Evolutionary conservation across 768 basidiomycete genomes (phyloP), one percentile per base, ranked within the genome.

Genomic region (Gloeopeniophorella convolvens): DNA sequence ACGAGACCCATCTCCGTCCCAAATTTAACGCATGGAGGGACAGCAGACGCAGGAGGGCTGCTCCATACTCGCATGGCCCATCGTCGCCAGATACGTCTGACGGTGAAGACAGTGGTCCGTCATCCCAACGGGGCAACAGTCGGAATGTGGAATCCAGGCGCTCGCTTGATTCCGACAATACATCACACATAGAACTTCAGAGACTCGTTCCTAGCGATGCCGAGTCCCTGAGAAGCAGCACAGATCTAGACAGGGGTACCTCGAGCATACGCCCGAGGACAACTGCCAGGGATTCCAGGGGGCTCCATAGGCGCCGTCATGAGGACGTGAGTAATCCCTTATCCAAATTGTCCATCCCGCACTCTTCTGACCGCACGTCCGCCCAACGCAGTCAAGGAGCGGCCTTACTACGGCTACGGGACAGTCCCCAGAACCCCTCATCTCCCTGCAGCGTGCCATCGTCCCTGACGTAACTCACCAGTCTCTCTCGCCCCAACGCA

Each of bases 1-100:
- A 52, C 8, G 57, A 58, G 21, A 55, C 55, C 18, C 55, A 58
- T 42, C 24, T 58, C 12, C 45, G 55, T 45, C 57, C 57, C 5
- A 52, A 6, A 26, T 2, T 43, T 28, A 16, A 40, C 11, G 47
- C 50, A 21, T 58, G 57, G 57, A 33, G 16, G 37, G 55, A 57
- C 21, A 41, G 34, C 21, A 27, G 15, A 33, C 42, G 50, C 43
- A 34, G 42, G 35, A 51, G 13, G 33, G 48, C 48, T 27, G 36
- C 36, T 45, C 39, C 45, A 23, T 47, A 42, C n/a, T 13, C 15
- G 23, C 49, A 28, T 30, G 42, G 13, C 24, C 46, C 5, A 36
- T 40, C 56, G 6, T 18, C 42, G 8, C 16, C 48, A n/a, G n/a
- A n/a, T 3, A 26, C 50, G 10, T 34, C 50, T 12, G 40, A 37